A percentile compares a stretch with the other conserved stretches of the same genome.
phyloP scores from a whole-genome alignment of 2,329 filamentous ascomycete genomes.

The Aciculosporium take region DNA sequence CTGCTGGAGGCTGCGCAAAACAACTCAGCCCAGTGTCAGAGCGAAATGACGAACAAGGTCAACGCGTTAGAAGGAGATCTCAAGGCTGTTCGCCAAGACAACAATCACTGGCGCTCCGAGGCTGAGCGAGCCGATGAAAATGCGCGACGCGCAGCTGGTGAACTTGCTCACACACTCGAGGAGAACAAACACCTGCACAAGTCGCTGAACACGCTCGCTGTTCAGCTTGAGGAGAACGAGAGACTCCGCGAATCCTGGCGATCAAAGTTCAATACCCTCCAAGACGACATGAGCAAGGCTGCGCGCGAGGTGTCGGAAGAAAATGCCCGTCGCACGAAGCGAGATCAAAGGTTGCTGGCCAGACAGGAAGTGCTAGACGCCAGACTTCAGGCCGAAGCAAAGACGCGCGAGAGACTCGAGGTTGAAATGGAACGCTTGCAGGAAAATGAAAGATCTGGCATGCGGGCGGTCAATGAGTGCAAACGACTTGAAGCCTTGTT shows the following conservation, averaged over 20 bases:
- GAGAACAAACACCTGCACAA: conserved; percentile 62
- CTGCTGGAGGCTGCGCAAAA: conserved; percentile 54
- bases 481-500: conserved; percentile 44
- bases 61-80: conserved; percentile 40
- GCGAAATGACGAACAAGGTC: conserved; percentile 41
- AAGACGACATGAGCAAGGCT: conserved; percentile 72
- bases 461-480: conserved; percentile 48
- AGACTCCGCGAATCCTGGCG: conserved; percentile 73
- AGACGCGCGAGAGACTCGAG: conserved; percentile 53
- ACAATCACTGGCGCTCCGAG: conserved; percentile 46
- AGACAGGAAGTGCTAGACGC: conserved; percentile 68
- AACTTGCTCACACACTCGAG: conserved; percentile 32
- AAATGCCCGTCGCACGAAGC: conserved; percentile 63
- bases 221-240: conserved; percentile 75
- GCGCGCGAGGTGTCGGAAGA: conserved; percentile 71
- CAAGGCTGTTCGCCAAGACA: conserved; percentile 39
- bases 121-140: conserved; percentile 43
- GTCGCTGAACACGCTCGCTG: conserved; percentile 57
- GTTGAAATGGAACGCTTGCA: conserved; percentile 52
- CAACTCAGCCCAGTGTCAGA: conserved; percentile 37
- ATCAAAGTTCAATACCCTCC: conserved; percentile 68
- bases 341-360: conserved; percentile 65
- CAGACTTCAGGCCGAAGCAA: conserved; percentile 59
- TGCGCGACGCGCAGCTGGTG: conserved; percentile 33
- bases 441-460: conserved; percentile 47